A percentile compares a stretch with the other conserved stretches of the same genome.
phyloP scores from a whole-genome alignment of 2,329 filamentous ascomycete species.

The Dactylellina parvicollis region DNA sequence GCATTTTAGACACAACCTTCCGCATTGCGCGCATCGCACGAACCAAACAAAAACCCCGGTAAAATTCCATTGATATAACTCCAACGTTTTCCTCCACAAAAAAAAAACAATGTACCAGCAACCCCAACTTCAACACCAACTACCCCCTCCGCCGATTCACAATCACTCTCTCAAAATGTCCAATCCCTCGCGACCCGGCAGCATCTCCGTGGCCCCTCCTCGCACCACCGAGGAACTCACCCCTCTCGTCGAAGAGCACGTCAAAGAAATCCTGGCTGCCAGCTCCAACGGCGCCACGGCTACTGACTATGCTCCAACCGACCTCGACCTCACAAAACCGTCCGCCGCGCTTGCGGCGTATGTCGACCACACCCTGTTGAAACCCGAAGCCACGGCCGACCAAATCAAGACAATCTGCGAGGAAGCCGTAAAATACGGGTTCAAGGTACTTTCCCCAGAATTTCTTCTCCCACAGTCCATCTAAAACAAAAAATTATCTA shows the following conservation, averaged over 20 bases:
- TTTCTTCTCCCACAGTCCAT: background rate
- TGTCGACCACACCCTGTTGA: conserved; percentile 57
- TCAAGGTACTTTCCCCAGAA: conserved; percentile 54
- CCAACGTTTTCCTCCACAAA: no score
- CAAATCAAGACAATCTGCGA: conserved; percentile 56
- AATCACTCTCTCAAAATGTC: no score
- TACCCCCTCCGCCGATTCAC: no score
- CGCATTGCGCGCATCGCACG: no score
- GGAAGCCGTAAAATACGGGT: conserved; percentile 56
- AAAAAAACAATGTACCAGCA: no score
- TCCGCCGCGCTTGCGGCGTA: conserved; percentile 46
- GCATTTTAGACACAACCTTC: no score
- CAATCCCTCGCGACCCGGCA: background rate
- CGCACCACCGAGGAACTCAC: conserved; percentile 36
- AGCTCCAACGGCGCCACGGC: conserved; percentile 3
- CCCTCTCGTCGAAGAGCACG: conserved; percentile 54
- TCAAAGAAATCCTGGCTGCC: conserved; percentile 51
- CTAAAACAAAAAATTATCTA: no score
- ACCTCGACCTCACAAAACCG: conserved; percentile 52
- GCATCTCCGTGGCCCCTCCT: conserved; percentile 3
- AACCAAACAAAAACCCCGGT: no score
- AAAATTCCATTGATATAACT: no score
- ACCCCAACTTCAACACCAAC: no score
- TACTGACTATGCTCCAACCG: conserved; percentile 37
- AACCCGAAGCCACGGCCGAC: conserved; percentile 55